Evolutionary conservation across 2,329 filamentous ascomycete genomes (phyloP), one percentile per base, ranked within the genome.

Genomic region (Cladophialophora yegresii): DNA sequence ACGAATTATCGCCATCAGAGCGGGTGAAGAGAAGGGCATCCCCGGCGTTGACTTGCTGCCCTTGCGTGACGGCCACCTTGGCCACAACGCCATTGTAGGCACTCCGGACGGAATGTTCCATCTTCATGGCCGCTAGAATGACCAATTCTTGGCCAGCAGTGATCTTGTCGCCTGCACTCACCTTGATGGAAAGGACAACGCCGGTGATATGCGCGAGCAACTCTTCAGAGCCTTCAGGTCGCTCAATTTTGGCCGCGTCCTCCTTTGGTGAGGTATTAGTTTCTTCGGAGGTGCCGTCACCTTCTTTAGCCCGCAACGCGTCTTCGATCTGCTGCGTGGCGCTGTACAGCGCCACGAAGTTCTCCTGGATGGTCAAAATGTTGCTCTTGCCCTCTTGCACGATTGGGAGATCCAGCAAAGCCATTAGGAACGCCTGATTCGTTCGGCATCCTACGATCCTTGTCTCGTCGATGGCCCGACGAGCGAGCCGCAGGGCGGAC

Each of bases 371-470:
- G 49, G 65, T 67, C 58, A 67, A 67, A 60, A 67, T 67, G 22
- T 67, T 67, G 62, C 65, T 64, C 62, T 62, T 65, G 49, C 62
- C 54, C 32, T 67, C 62, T 65, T 65, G 32, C 28, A 67, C 62
- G 40, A 54, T 23, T 57, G 45, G 53, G 28, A 59, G 16, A 60
- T 67, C 58, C 58, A 67, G 54, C 62, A 67, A 64, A 60, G 65
- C 65, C 65, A 67, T 64, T 8, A 67, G 50, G 54, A 67, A 67
- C 49, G 65, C 65, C 62, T 67, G 65, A 59, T 86, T 87, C 0
- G 85, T 87, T 67, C 82, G 83, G 5, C 87, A 77, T 2, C 85
- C 85, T 1, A 71, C 73, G 13, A 88, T 80, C 2, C 72, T 75
- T 0, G 83, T 84, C 66, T 88, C 85, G 8, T 80, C 75, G 0